Conservation (phyloP, 2,329 filamentous ascomycete genomes). For the Didymella pinodella region DNA sequence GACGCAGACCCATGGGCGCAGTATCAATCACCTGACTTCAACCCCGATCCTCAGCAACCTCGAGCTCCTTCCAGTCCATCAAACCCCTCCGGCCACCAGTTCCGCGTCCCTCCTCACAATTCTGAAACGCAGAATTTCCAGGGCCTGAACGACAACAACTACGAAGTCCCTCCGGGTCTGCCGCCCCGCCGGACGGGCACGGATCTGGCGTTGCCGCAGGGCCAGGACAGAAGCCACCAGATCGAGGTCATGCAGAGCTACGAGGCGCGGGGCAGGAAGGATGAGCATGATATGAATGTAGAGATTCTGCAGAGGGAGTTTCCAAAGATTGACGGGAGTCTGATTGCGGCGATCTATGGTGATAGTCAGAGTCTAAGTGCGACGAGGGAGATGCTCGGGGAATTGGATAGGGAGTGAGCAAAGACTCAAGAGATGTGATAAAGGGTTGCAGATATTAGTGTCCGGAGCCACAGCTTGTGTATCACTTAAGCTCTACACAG, state of each 20-base stretch:
- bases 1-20: slow-evolving; percentile 18
- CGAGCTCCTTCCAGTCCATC: slow-evolving; percentile 7
- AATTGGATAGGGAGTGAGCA: slow-evolving; percentile 36
- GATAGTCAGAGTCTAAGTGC: slow-evolving; percentile 53
- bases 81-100: slow-evolving; percentile 14
- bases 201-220: slow-evolving; percentile 52
- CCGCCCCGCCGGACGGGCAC: slow-evolving; percentile 43
- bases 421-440: too few relatives aligned
- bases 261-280: slow-evolving; percentile 44
- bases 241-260: slow-evolving; percentile 55
- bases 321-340: slow-evolving; percentile 53
- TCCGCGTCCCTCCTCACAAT: slow-evolving; percentile 16
- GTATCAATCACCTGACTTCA: slow-evolving; percentile 23
- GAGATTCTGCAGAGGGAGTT: slow-evolving; percentile 54
- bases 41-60: slow-evolving; percentile 14
- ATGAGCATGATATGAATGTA: slow-evolving; percentile 53
- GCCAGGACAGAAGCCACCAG: slow-evolving; percentile 53
- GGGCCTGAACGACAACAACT: slow-evolving; percentile 21
- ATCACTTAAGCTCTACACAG: background rate
- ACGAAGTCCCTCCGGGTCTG: slow-evolving; percentile 33
- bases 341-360: slow-evolving; percentile 57
- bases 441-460: too few relatives aligned
- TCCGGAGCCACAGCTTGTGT: too few relatives aligned
- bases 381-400: slow-evolving; percentile 56
- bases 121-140: slow-evolving; percentile 22